Conservation (phyloP, 108 stramenopile species). For the Skeletonema potamos region DNA sequence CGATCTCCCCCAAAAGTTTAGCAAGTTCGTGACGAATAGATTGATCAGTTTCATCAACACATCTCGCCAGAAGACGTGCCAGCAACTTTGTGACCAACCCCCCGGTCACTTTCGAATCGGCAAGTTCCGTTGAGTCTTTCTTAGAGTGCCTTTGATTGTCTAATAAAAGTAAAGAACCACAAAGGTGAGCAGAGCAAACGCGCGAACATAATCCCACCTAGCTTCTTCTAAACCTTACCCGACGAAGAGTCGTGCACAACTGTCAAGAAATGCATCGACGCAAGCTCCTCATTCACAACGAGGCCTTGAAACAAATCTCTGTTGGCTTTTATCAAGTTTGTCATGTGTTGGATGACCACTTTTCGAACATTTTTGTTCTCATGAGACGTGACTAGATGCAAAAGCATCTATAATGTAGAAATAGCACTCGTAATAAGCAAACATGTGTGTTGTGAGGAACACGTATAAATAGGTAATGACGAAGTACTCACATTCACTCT, state of each 20-base stretch:
- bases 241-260: conserved; percentile 42
- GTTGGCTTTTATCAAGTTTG: conserved; percentile 69
- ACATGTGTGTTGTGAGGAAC: not conserved
- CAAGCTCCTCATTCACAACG: conserved; percentile 63
- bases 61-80: conserved; percentile 65
- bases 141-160: not conserved
- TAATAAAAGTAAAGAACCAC: not conserved
- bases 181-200: not conserved
- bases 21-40: conserved; percentile 61
- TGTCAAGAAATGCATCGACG: conserved; percentile 72
- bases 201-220: not conserved
- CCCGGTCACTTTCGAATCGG: conserved; percentile 15
- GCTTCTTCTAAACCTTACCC: conserved; percentile 4
- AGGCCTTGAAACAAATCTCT: conserved; percentile 63
- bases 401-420: conserved; percentile 13
- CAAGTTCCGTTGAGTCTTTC: not conserved
- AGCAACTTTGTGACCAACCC: conserved; percentile 65
- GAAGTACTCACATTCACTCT: conserved; percentile 35
- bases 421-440: not conserved
- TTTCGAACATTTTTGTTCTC: conserved; percentile 79
- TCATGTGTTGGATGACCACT: conserved; percentile 65
- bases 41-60: conserved; percentile 63
- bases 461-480: not conserved
- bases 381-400: conserved; percentile 39
- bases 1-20: conserved; percentile 81